Evolutionary conservation across 352 stramenopile genomes (phyloP), one percentile per base, ranked within the genome.

Genomic region (Globisporangium paddicum): DNA sequence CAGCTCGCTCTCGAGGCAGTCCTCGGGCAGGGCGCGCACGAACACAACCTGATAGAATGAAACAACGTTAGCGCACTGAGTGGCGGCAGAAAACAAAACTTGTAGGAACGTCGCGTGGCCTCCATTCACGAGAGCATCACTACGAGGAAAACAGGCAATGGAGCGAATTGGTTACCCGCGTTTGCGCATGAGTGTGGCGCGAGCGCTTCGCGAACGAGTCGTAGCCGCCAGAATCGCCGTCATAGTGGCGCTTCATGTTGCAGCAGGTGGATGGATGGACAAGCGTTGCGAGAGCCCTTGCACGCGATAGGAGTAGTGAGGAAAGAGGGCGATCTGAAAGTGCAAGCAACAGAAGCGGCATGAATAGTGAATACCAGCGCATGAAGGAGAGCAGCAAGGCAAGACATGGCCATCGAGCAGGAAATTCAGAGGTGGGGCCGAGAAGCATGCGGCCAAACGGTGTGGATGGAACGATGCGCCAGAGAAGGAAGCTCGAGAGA

Each of bases 1-100:
- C 26, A 93, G 72, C 56, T 93, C 84, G 50, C 81, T 91, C 60
- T 93, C 84, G 26, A 93, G 70, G 60, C 84, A 93, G 58, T 93
- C 84, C 25, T 71, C 60, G 8, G 84, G 84, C 8, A 93, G 67
- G 30, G 78, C 79, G 41, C 80, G 82, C n/a, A 91, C 81, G 54
- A 89, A 90, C 18, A 93, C 72, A 49, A 90, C 81, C 82, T 92
- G 44, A 44, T 26, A 23, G 19, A 46, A 58, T 7, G 44, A 9
- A 23, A 35, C 21, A 34, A 50, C 14, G 45, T 51, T 51, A 51
- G 45, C 16, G 45, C 25, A 11, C 6, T 1, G 13, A 19, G 5
- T 35, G 38, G 10, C 5, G 3, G 18, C 5, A 41, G 16, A 13
- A 7, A 10, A 47, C 21, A 8, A 14, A 30, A 40, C 3, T n/a